Percentiles rank a stretch among this genome's conserved stretches.
These are phyloP conservation scores for Russula sp. DNA, from an alignment of 768 basidiomycete species.

Conservation along the genomic window DNA sequence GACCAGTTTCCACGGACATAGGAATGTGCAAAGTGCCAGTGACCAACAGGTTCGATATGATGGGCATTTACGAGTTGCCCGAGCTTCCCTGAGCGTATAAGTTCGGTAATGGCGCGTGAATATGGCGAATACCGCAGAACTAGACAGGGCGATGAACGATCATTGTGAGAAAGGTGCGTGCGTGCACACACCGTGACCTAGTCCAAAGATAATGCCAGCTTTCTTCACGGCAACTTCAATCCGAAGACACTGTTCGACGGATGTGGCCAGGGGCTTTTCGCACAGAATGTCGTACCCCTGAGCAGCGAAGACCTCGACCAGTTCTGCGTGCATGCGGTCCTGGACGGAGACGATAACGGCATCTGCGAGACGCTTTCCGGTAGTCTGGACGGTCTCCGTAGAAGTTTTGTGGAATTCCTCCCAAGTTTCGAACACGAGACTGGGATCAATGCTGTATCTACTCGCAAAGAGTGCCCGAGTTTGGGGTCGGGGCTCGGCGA, in stretches of 20 bases:
- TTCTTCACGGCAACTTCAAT: constrained; percentile 69
- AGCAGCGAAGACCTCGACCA: constrained; percentile 63
- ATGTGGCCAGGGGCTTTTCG: constrained; percentile 90
- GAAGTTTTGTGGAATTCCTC: constrained; percentile 63
- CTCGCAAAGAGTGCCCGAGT: constrained; percentile 53
- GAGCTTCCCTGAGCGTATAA: constrained; percentile 61
- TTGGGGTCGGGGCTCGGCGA: constrained; percentile 73
- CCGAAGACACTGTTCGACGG: constrained; percentile 58
- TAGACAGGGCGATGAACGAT: constrained; percentile 25
- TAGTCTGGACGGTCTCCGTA: constrained; percentile 50
- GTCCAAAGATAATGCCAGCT: constrained; percentile 69
- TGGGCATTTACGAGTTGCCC: constrained; percentile 78
- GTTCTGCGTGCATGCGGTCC: constrained; percentile 70
- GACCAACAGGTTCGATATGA: constrained; percentile 80
- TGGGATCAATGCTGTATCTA: constrained; percentile 52
- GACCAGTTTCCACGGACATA: constrained; percentile 83
- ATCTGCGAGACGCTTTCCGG: constrained; percentile 70
- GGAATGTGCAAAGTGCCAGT: constrained; percentile 86
- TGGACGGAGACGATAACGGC: constrained; percentile 77
- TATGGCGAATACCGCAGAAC: constrained; percentile 88
- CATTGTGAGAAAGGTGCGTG: background rate
- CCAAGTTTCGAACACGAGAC: constrained; percentile 67
- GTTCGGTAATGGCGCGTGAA: constrained; percentile 56
- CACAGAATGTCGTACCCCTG: constrained; percentile 88
- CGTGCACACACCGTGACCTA: constrained; percentile 64